These are phyloP conservation scores for Vinca minor DNA, from an alignment of 257 asterid genomes.

Conservation along the genomic window DNA sequence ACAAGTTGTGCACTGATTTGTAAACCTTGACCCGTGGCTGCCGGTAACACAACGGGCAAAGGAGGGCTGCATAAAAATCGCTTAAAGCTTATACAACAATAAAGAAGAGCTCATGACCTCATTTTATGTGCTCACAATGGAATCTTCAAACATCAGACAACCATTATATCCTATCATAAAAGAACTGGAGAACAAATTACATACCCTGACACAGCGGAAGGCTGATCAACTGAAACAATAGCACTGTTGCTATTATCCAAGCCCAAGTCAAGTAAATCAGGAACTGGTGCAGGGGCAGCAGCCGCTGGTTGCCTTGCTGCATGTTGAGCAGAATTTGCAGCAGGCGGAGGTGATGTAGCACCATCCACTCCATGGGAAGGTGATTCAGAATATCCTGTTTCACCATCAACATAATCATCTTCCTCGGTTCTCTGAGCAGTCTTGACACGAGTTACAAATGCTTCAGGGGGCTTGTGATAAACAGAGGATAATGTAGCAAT, in stretches of 20 bases:
- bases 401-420: conserved; percentile 91
- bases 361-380: conserved; percentile 48
- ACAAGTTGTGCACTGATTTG: conserved; percentile 87
- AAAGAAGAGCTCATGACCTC: neutral
- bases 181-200: conserved; percentile 7
- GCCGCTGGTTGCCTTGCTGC: conserved; percentile 49
- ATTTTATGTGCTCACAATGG: neutral
- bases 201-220: conserved; percentile 57
- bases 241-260: conserved; percentile 60
- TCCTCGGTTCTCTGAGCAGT: conserved; percentile 82
- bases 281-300: conserved; percentile 55
- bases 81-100: neutral
- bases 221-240: conserved; percentile 58
- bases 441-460: conserved; percentile 88
- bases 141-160: neutral
- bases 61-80: conserved; percentile 59
- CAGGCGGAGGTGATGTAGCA: conserved; percentile 56
- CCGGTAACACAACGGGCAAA: conserved; percentile 71
- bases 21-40: conserved; percentile 80
- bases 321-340: conserved; percentile 42
- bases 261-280: conserved; percentile 96
- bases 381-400: conserved; percentile 67
- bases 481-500: conserved; percentile 95
- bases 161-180: neutral
- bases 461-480: conserved; percentile 95